These are phyloP conservation scores for Leptoxyphium fumago DNA, from an alignment of 2,329 filamentous ascomycete genomes.

Conservation along the genomic window DNA sequence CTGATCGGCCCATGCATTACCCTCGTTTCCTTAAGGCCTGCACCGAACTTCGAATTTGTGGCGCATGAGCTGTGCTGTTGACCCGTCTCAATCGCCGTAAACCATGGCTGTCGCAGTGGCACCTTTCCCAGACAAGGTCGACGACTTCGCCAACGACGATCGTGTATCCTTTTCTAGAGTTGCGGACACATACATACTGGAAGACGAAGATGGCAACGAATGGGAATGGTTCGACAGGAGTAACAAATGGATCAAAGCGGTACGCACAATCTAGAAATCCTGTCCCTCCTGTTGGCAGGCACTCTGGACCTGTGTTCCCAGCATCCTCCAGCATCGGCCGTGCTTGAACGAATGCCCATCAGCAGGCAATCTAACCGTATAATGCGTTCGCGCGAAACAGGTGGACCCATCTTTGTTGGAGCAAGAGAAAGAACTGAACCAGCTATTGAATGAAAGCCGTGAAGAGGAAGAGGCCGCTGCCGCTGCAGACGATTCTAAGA, in stretches of 20 bases:
- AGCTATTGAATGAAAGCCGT: conserved; percentile 44
- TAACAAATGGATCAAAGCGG: conserved; percentile 61
- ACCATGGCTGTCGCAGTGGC: conserved; percentile 1
- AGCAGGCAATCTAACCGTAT: conserved; percentile 1
- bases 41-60: too few species aligned
- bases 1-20: too few species aligned
- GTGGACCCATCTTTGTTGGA: conserved; percentile 45
- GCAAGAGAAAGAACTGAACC: conserved; percentile 48
- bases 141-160: conserved; percentile 60
- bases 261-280: conserved; percentile 21
- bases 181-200: conserved; percentile 64
- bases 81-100: background rate
- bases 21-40: too few species aligned
- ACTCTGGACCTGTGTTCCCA: conserved; percentile 10
- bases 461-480: conserved; percentile 27
- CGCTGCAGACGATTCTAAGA: conserved; percentile 30
- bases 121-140: conserved; percentile 39
- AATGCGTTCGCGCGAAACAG: conserved; percentile 25
- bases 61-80: too few species aligned
- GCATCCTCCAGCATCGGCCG: conserved; percentile 1
- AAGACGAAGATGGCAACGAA: conserved; percentile 71
- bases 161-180: conserved; percentile 79
- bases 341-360: conserved; percentile 1
- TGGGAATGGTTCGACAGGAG: conserved; percentile 63
- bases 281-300: conserved; percentile 10